Evolutionary conservation across 208 protist species (phyloP), one percentile per base, ranked within the genome.

Genomic region (Kentomonas sorsogonicus): DNA sequence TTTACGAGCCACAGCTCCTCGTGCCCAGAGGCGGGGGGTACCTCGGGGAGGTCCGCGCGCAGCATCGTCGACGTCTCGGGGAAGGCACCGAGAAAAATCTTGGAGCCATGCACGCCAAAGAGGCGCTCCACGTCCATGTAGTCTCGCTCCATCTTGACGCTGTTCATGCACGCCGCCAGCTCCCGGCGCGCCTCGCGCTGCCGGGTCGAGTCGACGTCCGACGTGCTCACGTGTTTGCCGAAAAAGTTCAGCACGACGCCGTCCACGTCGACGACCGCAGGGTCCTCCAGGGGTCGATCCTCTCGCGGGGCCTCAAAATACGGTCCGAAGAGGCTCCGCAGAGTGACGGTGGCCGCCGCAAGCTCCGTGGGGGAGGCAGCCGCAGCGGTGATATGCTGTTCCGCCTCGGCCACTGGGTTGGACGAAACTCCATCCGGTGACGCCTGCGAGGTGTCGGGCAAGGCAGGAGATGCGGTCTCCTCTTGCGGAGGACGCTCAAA

Each of bases 311-410:
- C 58, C 11, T 68, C 65, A 47, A 90, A 86, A 47, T 75, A 60
- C n/a, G 73, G 64, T 20, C 83, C 83, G 58, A 90, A 90, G 11
- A 90, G 57, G 31, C 77, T 65, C 44, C 77, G 45, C 55, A 89
- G 68, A 0, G 72, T 63, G 2, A 78, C 51, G 6, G 23, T 45
- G 6, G 51, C 0, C 13, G 46, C 23, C 0, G 46, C 33, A 9
- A 25, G 6, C 30, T 1, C 20, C 22, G 36, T 25, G 7, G 30
- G 46, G 31, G 40, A n/a, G 40, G 33, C 43, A 13, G 38, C 63
- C 5, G 7, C 47, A 29, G 46, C n/a, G 16, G n/a, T n/a, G n/a
- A n/a, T n/a, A n/a, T n/a, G n/a, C n/a, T n/a, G n/a, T n/a, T n/a
- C n/a, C n/a, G n/a, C n/a, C n/a, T n/a, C n/a, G n/a, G n/a, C n/a